phyloP scores from a whole-genome alignment of 768 basidiomycete genomes.

The Lentinula aciculospora region DNA sequence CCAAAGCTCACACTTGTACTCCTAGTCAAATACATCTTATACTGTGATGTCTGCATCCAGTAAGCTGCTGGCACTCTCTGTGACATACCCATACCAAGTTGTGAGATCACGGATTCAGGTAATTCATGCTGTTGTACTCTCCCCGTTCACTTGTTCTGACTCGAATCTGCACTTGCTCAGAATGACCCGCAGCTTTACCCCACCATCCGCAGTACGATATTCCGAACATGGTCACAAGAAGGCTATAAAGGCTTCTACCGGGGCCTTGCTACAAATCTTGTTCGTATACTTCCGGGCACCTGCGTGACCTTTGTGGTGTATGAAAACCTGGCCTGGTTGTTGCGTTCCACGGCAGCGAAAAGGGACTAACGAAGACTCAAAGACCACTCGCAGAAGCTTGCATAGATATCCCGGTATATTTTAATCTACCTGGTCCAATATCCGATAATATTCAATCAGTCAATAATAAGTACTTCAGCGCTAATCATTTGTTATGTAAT shows the following conservation, averaged over 20 bases:
- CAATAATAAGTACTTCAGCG: too few species aligned
- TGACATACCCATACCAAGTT: slow-evolving; percentile 98
- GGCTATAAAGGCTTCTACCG: slow-evolving; percentile 88
- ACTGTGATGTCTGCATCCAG: slow-evolving; percentile 89
- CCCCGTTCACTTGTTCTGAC: neutral
- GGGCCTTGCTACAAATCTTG: slow-evolving; percentile 88
- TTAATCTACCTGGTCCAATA: neutral
- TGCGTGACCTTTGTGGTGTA: slow-evolving; percentile 99
- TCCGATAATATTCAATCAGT: too few species aligned
- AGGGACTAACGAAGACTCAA: slow-evolving; percentile 25
- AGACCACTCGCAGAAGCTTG: neutral
- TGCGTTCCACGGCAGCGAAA: slow-evolving; percentile 59
- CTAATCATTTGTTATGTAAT: too few species aligned
- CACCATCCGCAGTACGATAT: slow-evolving; percentile 76
- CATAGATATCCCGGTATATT: neutral
- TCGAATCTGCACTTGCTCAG: neutral
- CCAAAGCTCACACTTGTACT: neutral
- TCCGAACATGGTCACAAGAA: slow-evolving; percentile 76
- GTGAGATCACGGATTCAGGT: slow-evolving; percentile 92
- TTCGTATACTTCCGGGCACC: slow-evolving; percentile 93
- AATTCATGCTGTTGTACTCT: slow-evolving; percentile 14
- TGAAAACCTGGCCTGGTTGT: slow-evolving; percentile 83
- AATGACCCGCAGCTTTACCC: slow-evolving; percentile 54
- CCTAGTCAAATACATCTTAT: slow-evolving; percentile 85
- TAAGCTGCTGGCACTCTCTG: slow-evolving; percentile 75